Evolutionary conservation across 2,329 filamentous ascomycete genomes (phyloP).

Genomic region (Aspergillus terreus): DNA sequence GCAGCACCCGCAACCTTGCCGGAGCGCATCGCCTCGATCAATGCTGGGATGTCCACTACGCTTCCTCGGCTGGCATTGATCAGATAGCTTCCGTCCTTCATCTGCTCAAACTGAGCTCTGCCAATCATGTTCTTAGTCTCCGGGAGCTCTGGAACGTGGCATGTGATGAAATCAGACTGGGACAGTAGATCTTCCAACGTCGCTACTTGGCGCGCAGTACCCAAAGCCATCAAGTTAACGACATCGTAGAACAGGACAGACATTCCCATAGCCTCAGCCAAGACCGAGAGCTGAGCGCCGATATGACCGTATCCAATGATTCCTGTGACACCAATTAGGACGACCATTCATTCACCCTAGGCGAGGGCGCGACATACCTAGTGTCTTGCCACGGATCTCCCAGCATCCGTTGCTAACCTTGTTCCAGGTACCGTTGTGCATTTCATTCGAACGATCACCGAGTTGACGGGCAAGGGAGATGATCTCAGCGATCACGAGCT

Average conservation of each 20-base stretch:
- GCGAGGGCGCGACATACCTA: constrained; percentile 54
- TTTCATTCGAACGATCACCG: constrained; percentile 85
- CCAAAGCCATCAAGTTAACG: constrained; percentile 88
- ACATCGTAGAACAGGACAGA: constrained; percentile 96
- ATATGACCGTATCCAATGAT: constrained; percentile 98
- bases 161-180: constrained; percentile 84
- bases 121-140: constrained; percentile 94
- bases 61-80: constrained; percentile 95
- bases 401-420: constrained; percentile 96
- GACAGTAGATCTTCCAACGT: constrained; percentile 72
- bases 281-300: constrained; percentile 88
- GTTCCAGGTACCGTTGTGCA: constrained; percentile 95
- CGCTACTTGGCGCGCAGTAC: constrained; percentile 78
- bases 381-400: constrained; percentile 96
- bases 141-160: constrained; percentile 88
- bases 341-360: background rate
- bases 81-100: constrained; percentile 90
- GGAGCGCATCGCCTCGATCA: constrained; percentile 79
- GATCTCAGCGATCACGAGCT: constrained; percentile 92
- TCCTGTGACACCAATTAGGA: constrained; percentile 43
- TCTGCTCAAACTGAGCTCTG: constrained; percentile 71
- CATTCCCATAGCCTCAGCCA: constrained; percentile 98
- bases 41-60: constrained; percentile 88
- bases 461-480: constrained; percentile 89
- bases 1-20: constrained; percentile 91